phyloP scores from a whole-genome alignment of 129 eudicot species.

The Escallonia herrerae region DNA sequence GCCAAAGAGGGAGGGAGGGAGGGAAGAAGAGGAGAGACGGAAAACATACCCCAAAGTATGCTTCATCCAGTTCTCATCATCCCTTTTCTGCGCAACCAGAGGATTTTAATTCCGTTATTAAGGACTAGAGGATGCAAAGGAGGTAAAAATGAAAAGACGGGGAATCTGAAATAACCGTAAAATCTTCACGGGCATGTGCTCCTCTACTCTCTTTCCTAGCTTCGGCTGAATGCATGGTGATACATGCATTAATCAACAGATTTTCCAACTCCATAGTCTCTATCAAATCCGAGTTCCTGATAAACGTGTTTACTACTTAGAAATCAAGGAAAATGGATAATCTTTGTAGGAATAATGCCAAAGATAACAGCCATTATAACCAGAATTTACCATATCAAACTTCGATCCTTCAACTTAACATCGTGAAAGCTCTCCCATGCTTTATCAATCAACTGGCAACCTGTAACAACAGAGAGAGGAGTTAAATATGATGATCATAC shows the following conservation, averaged over 20 bases:
- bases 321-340: constrained; percentile 1
- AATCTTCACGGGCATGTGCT: constrained; percentile 99
- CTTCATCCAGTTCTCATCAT: constrained; percentile 94
- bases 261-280: constrained; percentile 90
- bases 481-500: too few species aligned
- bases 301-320: not conserved
- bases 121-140: not conserved
- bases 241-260: constrained; percentile 77
- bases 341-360: constrained; percentile 5
- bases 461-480: constrained; percentile 28
- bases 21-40: too few species aligned
- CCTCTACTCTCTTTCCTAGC: constrained; percentile 99
- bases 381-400: constrained; percentile 68
- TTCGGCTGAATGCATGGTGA: constrained; percentile 99
- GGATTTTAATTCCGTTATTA: not conserved
- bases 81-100: constrained; percentile 68
- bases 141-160: constrained; percentile 1
- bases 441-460: constrained; percentile 78
- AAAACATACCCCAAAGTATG: constrained; percentile 80
- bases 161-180: constrained; percentile 48
- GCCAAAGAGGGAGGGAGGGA: not conserved
- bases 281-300: constrained; percentile 90
- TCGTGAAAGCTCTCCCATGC: constrained; percentile 95
- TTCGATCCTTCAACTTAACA: constrained; percentile 81
- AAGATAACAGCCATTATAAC: not conserved